Conservation (phyloP, 306 rosid species). For the Sindora glabra region DNA sequence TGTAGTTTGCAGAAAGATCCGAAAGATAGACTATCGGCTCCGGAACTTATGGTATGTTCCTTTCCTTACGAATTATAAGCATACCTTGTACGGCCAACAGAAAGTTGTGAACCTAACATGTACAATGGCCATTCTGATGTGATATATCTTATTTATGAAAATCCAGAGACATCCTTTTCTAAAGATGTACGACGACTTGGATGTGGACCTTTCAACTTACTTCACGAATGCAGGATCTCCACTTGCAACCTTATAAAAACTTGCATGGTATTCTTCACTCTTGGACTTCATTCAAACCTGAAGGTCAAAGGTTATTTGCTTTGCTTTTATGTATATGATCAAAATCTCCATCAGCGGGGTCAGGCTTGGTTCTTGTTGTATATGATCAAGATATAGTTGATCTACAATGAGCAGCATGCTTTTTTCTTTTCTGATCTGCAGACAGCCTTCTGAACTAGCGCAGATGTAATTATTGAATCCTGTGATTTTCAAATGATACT, state of each 20-base stretch:
- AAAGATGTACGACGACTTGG: slow-evolving; percentile 56
- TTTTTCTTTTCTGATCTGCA: too few species aligned
- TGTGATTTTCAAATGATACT: too few species aligned
- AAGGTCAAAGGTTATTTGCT: neutral
- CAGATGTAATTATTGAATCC: too few species aligned
- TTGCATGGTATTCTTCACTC: slow-evolving; percentile 38
- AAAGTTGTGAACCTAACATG: neutral
- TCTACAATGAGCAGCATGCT: too few species aligned
- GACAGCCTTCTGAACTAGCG: too few species aligned
- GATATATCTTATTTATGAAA: slow-evolving; percentile 18
- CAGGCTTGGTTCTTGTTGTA: too few species aligned
- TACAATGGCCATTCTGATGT: slow-evolving; percentile 26
- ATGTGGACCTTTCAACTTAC: slow-evolving; percentile 70
- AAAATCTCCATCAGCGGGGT: too few species aligned
- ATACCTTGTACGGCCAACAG: too few species aligned
- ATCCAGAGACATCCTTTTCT: slow-evolving; percentile 71
- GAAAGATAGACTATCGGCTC: slow-evolving; percentile 60
- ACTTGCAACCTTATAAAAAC: slow-evolving; percentile 79
- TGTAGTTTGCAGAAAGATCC: slow-evolving; percentile 74
- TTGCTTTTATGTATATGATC: too few species aligned
- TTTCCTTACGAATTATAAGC: too few species aligned
- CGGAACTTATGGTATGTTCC: slow-evolving; percentile 79
- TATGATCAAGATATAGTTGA: too few species aligned
- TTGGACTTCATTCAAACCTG: slow-evolving; percentile 6
- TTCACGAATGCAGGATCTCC: slow-evolving; percentile 85